Base-by-base conservation (phyloP, 495 filamentous ascomycete genomes). In the Bacidia gigantensis region DNA sequence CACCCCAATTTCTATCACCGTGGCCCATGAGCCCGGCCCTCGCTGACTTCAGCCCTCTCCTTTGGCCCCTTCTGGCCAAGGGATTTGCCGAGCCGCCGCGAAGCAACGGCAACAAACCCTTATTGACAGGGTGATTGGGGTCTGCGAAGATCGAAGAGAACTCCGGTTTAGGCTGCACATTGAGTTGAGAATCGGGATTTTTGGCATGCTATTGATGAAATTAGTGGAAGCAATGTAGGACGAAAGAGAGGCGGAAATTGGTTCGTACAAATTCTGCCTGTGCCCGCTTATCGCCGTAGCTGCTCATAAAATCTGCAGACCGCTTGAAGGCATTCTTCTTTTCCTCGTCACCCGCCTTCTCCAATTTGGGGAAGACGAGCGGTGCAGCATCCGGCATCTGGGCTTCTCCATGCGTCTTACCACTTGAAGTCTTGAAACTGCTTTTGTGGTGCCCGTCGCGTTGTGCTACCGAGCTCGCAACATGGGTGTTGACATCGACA, bases 251-350 rank as follows among this genome's bases (percentile, higher is more conserved):
- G 7, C 20, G 26, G 5, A 23, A 35, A 18, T 22, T 58, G 41
- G 20, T 44, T 77, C 82, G 69, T 71, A 87, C 83, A 79, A 65
- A 76, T 54, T 65, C 56, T 0, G 69, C 68, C 43, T 70, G 69
- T 0, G 69, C 66, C 47, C 69, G 56, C 29, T 65, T 60, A 55
- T 79, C 75, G 35, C 66, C 61, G 45, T 79, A 77, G 46, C 71
- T 65, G 14, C 61, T 62, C 42, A 51, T 55, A 29, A 50, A 49
- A 18, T 51, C 42, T 25, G 26, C 45, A 22, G 17, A 26, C 41
- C 24, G n/a, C 23, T 38, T 45, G n/a, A 57, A 35, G 10, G 26
- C 18, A 10, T 48, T 56, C 21, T 44, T 53, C 26, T 53, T 53
- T 22, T 47, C 29, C 22, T 14, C 17, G 22, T 47, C 50, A 11